These are phyloP conservation scores for Albugo candida DNA, from an alignment of 352 stramenopile genomes.

Conservation along the genomic window DNA sequence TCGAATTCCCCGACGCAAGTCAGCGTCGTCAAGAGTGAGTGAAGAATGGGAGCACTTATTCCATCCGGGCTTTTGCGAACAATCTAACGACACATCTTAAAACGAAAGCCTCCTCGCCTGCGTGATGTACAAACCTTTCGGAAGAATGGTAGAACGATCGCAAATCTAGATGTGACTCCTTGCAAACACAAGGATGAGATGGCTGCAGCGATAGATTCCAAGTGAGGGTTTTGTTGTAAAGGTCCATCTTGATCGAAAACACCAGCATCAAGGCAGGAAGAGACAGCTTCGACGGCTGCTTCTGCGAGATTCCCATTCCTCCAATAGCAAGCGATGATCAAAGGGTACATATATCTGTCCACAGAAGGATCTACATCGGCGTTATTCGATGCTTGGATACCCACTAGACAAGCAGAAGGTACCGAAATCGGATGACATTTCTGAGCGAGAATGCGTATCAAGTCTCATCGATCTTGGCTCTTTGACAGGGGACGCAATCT, in stretches of 20 bases:
- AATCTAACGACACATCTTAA: slow-evolving; percentile 12
- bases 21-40: slow-evolving; percentile 41
- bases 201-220: slow-evolving; percentile 38
- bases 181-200: slow-evolving; percentile 61
- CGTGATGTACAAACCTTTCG: slow-evolving; percentile 23
- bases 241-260: slow-evolving; percentile 21
- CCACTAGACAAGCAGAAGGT: not conserved
- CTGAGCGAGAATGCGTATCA: too few relatives aligned
- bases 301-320: slow-evolving; percentile 38
- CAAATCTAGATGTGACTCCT: slow-evolving; percentile 46
- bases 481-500: too few relatives aligned
- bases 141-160: slow-evolving; percentile 35
- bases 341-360: slow-evolving; percentile 58
- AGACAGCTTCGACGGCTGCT: slow-evolving; percentile 22
- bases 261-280: slow-evolving; percentile 35
- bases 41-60: slow-evolving; percentile 28
- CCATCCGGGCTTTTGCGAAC: slow-evolving; percentile 21
- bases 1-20: slow-evolving; percentile 68
- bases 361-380: not conserved
- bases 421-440: too few relatives aligned
- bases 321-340: slow-evolving; percentile 61
- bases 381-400: not conserved
- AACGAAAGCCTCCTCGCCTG: not conserved
- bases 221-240: slow-evolving; percentile 15
- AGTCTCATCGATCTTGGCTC: not conserved